phyloP scores from a whole-genome alignment of 2,329 filamentous ascomycete genomes.

The Pseudomassariella vexata region DNA sequence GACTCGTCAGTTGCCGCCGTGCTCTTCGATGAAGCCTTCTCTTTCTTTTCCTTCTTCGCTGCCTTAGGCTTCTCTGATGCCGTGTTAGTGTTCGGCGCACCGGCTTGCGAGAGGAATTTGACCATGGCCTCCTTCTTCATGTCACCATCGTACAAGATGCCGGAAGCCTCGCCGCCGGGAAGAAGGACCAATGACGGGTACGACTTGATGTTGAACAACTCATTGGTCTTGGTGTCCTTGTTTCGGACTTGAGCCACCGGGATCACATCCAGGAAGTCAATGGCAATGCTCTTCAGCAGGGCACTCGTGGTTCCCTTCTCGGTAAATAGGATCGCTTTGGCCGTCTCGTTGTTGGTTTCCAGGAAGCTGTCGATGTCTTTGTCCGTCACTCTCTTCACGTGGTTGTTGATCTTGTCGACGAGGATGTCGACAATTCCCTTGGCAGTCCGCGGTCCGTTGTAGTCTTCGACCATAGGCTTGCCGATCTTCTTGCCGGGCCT shows the following conservation, averaged over 20 bases:
- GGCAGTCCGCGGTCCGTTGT: conserved; percentile 77
- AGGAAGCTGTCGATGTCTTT: conserved; percentile 75
- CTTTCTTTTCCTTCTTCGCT: conserved; percentile 33
- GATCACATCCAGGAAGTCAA: conserved; percentile 82
- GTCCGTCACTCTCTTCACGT: conserved; percentile 76
- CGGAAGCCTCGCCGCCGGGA: conserved; percentile 62
- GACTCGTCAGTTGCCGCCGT: conserved; percentile 30
- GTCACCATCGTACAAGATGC: conserved; percentile 72
- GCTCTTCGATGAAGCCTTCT: conserved; percentile 34
- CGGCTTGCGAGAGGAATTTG: conserved; percentile 74
- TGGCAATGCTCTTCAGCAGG: conserved; percentile 75
- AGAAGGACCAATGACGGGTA: conserved; percentile 80
- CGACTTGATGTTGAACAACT: conserved; percentile 68
- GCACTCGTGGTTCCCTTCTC: conserved; percentile 87
- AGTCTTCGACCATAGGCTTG: conserved; percentile 82
- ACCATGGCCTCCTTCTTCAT: conserved; percentile 80
- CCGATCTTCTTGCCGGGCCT: conserved; percentile 72
- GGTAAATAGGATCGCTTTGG: conserved; percentile 88
- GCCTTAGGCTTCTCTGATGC: conserved; percentile 19
- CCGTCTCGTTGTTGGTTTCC: conserved; percentile 55
- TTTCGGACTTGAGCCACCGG: conserved; percentile 75
- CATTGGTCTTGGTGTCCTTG: conserved; percentile 68
- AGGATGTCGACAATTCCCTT: conserved; percentile 84
- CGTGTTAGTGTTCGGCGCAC: conserved; percentile 70
- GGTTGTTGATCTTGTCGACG: conserved; percentile 82